Conservation (phyloP, 306 rosid species). For the Gastrolobium bilobum region DNA sequence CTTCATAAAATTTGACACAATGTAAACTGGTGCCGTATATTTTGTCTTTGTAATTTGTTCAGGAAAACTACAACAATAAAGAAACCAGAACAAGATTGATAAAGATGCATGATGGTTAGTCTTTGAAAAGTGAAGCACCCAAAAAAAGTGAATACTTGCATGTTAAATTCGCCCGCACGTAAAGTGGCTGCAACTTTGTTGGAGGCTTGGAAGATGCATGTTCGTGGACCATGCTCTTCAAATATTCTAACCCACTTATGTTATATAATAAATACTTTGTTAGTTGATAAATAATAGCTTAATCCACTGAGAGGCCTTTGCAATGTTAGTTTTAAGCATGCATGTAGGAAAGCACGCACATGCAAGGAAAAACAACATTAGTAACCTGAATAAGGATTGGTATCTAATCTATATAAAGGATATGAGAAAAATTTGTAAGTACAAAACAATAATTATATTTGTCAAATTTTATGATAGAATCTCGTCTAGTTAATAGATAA, state of each 20-base stretch:
- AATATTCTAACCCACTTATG: neutral
- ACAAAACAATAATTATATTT: neutral
- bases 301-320: neutral
- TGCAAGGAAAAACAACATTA: neutral
- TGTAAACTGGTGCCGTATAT: neutral
- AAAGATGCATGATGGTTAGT: constrained; percentile 39
- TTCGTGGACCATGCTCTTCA: constrained; percentile 41
- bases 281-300: neutral
- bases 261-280: neutral
- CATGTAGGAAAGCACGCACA: neutral
- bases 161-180: constrained; percentile 46
- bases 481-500: neutral
- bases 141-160: constrained; percentile 40
- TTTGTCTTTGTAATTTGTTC: neutral
- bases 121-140: constrained; percentile 39
- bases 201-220: constrained; percentile 36
- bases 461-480: neutral
- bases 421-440: neutral
- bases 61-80: neutral
- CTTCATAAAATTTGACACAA: neutral
- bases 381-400: neutral
- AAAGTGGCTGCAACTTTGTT: constrained; percentile 46
- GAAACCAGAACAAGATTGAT: constrained; percentile 29
- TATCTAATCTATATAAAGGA: neutral
- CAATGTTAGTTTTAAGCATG: constrained; percentile 8